Evolutionary conservation across 441 rosid genomes (phyloP).

Genomic region (Adansonia madagascariensis): DNA sequence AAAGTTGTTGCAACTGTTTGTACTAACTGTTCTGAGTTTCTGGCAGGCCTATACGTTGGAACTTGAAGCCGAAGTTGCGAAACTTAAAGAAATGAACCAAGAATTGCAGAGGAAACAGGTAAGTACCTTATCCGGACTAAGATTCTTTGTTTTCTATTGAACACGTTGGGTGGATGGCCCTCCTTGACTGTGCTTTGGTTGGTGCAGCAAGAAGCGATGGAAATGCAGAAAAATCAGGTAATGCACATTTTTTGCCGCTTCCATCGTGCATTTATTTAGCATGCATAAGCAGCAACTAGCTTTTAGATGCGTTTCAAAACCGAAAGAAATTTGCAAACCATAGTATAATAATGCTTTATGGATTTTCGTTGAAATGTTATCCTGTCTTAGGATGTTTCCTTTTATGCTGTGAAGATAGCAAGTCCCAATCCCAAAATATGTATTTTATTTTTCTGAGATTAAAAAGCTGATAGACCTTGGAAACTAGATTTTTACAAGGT

Average conservation of each 20-base stretch:
- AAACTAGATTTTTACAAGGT: neutral
- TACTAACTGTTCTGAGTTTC: constrained; percentile 23
- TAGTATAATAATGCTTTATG: neutral
- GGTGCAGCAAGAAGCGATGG: constrained; percentile 52
- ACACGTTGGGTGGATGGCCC: constrained; percentile 20
- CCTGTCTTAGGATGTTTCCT: neutral
- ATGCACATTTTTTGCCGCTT: neutral
- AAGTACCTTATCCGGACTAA: constrained; percentile 16
- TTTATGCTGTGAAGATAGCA: neutral
- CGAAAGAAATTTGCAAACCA: neutral
- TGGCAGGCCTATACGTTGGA: constrained; percentile 73
- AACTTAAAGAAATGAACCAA: constrained; percentile 62
- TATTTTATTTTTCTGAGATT: neutral
- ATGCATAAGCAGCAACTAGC: neutral
- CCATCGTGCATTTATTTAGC: neutral
- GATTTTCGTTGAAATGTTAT: neutral
- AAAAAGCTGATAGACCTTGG: neutral
- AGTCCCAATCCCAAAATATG: neutral
- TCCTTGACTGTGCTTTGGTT: constrained; percentile 29
- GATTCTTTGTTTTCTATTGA: constrained; percentile 19
- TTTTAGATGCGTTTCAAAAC: neutral
- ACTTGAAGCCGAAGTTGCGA: constrained; percentile 70
- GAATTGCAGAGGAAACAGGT: constrained; percentile 68
- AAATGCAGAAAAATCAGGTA: constrained; percentile 65
- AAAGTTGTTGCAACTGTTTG: neutral